A percentile compares a stretch with the other conserved stretches of the same genome.
These are phyloP conservation scores for Skeletonema grethae DNA, from an alignment of 108 stramenopile genomes.

Conservation along the genomic window DNA sequence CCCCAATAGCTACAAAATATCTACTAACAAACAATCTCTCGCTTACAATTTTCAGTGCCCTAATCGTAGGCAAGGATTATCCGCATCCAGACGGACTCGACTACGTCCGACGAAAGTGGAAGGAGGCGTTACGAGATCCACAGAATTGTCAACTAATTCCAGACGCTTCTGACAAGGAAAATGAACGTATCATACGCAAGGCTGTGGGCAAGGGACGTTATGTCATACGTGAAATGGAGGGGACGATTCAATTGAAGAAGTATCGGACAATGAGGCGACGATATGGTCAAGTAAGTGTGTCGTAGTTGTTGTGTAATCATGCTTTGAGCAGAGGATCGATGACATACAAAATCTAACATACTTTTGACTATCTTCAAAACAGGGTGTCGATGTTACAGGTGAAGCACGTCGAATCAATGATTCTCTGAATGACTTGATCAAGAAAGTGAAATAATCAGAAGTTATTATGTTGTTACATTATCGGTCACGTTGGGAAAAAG, in stretches of 20 bases:
- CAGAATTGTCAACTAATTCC: conserved; percentile 53
- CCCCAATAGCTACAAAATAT: too few relatives aligned
- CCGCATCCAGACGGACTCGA: conserved; percentile 81
- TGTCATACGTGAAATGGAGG: conserved; percentile 66
- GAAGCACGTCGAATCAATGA: conserved; percentile 34
- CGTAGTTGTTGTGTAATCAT: too few relatives aligned
- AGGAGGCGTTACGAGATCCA: conserved; percentile 77
- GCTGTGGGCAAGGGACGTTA: conserved; percentile 86
- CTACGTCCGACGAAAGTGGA: conserved; percentile 80
- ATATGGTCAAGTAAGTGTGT: conserved; percentile 32
- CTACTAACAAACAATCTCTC: background rate
- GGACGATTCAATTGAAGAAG: conserved; percentile 61
- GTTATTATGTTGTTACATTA: background rate
- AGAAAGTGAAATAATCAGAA: background rate
- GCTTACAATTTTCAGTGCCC: conserved; percentile 17
- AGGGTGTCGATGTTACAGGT: conserved; percentile 35
- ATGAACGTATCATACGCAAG: conserved; percentile 84
- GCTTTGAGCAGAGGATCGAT: too few relatives aligned
- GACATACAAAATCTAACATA: background rate
- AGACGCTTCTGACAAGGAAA: too few relatives aligned
- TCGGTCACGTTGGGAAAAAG: background rate
- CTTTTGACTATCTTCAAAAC: background rate
- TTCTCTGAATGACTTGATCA: conserved; percentile 18
- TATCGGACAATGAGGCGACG: conserved; percentile 58
- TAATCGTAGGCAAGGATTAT: conserved; percentile 88